Conservation (phyloP, 257 asterid genomes). For the Nicotiana tabacum region DNA sequence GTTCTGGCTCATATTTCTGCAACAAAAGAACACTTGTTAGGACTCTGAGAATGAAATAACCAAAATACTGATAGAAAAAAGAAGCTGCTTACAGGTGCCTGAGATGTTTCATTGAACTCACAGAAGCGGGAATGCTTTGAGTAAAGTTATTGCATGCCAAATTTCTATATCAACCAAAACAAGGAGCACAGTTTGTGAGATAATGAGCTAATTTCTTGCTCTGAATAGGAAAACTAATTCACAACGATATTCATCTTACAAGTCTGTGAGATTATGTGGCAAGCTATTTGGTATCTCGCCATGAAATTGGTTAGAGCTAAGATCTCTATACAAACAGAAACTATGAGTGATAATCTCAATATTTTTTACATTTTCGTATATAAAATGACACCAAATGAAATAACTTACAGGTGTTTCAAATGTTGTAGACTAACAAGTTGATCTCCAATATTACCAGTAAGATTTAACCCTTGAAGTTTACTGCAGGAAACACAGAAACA, state of each 20-base stretch:
- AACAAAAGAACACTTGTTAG: background rate
- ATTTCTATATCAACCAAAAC: conserved; percentile 46
- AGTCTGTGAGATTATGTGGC: conserved; percentile 61
- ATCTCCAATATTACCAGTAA: conserved; percentile 54
- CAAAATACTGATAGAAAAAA: background rate
- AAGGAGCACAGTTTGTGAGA: background rate
- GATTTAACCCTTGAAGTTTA: conserved; percentile 60
- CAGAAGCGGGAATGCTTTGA: conserved; percentile 57
- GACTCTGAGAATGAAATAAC: conserved; percentile 8
- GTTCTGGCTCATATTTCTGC: conserved; percentile 87
- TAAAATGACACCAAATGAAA: background rate
- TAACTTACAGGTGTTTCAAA: conserved; percentile 70
- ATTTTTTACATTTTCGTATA: background rate
- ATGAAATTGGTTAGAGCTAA: conserved; percentile 61
- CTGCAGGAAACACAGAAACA: conserved; percentile 30
- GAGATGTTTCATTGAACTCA: conserved; percentile 58
- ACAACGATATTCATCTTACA: conserved; percentile 45
- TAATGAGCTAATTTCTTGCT: background rate
- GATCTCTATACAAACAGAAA: conserved; percentile 48
- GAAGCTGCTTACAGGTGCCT: conserved; percentile 61
- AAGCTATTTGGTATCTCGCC: conserved; percentile 63
- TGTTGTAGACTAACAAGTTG: conserved; percentile 53
- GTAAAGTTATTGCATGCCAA: conserved; percentile 62
- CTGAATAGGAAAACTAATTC: conserved; percentile 3
- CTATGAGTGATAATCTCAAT: background rate